These are phyloP conservation scores for Mycena indigotica DNA, from an alignment of 768 basidiomycete genomes.

Conservation along the genomic window DNA sequence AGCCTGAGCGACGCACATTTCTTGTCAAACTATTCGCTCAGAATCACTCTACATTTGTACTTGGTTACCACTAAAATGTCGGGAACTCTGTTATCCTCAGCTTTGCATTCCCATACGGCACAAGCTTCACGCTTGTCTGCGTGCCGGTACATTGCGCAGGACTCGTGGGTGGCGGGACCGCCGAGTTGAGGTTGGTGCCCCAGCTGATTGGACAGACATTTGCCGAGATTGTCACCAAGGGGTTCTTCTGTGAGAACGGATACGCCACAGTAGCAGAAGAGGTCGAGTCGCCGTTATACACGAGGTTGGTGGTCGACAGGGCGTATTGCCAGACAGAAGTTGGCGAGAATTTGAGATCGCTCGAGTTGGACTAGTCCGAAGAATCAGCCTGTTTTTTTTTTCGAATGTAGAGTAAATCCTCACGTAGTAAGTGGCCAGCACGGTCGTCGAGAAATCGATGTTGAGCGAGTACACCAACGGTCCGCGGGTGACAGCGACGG, in stretches of 20 bases:
- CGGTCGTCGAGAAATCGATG: constrained; percentile 4
- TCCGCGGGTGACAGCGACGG: constrained; percentile 15
- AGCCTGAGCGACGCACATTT: too few relatives aligned
- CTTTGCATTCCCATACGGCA: constrained; percentile 18
- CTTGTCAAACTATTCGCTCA: too few relatives aligned
- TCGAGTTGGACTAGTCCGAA: constrained; percentile 7
- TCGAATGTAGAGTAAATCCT: background rate
- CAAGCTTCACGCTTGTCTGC: constrained; percentile 11
- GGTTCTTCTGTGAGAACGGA: constrained; percentile 10
- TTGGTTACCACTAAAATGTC: constrained; percentile 10
- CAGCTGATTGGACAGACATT: constrained; percentile 17
- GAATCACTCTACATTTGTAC: too few relatives aligned
- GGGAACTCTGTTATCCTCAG: constrained; percentile 18
- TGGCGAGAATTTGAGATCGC: constrained; percentile 14
- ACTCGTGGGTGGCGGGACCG: constrained; percentile 8
- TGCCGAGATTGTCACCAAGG: constrained; percentile 15
- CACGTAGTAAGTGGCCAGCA: constrained; percentile 7
- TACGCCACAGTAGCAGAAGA: constrained; percentile 1
- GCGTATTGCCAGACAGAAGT: constrained; percentile 18
- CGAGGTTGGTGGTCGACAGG: constrained; percentile 10
- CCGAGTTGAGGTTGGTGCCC: constrained; percentile 3
- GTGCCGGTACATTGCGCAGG: constrained; percentile 16
- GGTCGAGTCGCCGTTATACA: constrained; percentile 15
- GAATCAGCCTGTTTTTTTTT: background rate
- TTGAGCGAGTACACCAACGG: constrained; percentile 16